phyloP scores from a whole-genome alignment of 2,329 filamentous ascomycete species.

The Phoma herbarum region DNA sequence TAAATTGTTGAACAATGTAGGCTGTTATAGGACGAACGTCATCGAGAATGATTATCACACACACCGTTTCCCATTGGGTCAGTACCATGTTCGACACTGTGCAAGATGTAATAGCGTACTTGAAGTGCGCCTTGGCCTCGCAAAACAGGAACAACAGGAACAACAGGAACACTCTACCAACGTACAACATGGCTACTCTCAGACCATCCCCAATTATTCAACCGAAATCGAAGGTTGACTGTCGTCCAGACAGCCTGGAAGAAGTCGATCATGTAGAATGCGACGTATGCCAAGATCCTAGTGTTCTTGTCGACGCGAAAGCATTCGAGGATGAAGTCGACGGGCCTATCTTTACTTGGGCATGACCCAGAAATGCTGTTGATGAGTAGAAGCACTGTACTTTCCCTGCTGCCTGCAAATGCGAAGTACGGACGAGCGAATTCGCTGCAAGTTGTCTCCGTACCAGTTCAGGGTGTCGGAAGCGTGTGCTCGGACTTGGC shows the following conservation, averaged over 20 bases:
- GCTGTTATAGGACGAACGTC: neutral
- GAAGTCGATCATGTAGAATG: neutral
- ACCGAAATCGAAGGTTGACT: neutral
- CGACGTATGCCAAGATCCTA: neutral
- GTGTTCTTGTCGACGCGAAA: neutral
- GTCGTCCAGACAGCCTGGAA: neutral
- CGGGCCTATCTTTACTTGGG: neutral
- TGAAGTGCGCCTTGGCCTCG: neutral
- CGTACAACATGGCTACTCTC: neutral
- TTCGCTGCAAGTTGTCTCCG: neutral
- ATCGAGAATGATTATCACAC: neutral
- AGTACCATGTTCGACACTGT: neutral
- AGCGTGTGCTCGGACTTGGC: neutral
- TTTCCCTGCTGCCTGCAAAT: neutral
- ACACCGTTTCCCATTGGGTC: neutral
- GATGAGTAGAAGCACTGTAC: neutral
- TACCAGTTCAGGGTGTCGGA: neutral
- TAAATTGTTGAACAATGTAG: slow-evolving; percentile 3
- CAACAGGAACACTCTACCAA: neutral
- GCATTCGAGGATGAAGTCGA: neutral
- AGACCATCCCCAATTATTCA: neutral
- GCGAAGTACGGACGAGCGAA: neutral
- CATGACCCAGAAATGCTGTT: neutral
- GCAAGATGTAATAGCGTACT: neutral
- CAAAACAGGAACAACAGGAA: too few relatives aligned